These are phyloP conservation scores for Pezicula radicicola DNA, from an alignment of 2,329 filamentous ascomycete species.

Conservation along the genomic window DNA sequence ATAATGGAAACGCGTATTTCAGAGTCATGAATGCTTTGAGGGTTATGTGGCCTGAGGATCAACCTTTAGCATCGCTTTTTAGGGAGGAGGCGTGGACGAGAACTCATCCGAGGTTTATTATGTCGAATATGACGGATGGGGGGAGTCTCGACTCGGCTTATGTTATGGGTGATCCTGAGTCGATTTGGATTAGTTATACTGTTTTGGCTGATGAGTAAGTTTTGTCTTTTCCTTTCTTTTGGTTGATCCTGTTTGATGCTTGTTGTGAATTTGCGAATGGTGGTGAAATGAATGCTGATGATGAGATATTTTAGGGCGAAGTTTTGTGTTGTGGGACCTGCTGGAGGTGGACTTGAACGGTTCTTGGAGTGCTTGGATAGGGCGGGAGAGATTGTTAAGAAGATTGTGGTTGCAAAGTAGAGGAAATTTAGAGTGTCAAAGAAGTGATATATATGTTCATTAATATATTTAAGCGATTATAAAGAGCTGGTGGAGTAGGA, in stretches of 20 bases:
- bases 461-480: no score
- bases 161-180: constrained; percentile 1
- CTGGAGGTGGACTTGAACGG: background rate
- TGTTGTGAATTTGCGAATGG: no score
- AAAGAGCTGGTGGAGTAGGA: no score
- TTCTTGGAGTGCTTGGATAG: background rate
- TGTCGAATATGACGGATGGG: constrained; percentile 1
- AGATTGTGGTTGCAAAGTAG: background rate
- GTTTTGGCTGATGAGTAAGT: constrained; percentile 1
- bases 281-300: no score
- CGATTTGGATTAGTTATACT: constrained; percentile 4
- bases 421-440: no score
- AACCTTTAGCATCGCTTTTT: constrained; percentile 1
- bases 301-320: background rate
- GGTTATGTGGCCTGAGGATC: background rate
- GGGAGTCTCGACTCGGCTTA: background rate
- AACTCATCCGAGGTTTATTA: background rate
- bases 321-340: background rate
- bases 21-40: constrained; percentile 1
- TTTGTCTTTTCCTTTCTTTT: background rate
- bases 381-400: background rate
- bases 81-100: background rate
- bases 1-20: constrained; percentile 1
- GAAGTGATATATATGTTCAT: no score
- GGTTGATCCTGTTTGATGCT: no score